Evolutionary conservation across 1,284 basidiomycete species (phyloP).

Genomic region (Cutaneotrichosporon sp.): DNA sequence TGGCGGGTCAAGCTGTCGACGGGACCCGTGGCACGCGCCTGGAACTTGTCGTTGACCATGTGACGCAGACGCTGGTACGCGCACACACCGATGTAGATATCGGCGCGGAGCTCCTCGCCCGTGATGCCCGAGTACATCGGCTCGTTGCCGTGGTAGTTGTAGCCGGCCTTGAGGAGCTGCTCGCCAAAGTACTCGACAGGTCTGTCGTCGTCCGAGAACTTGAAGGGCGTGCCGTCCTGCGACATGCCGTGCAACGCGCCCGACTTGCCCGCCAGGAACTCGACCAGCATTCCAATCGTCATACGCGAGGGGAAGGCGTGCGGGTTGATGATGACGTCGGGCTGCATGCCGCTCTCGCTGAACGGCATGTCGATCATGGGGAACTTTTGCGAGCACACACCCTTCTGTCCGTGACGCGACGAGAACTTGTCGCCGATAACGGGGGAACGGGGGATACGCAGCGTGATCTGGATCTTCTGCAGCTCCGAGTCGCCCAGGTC

Average conservation of each 20-base stretch:
- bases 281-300: slow-evolving; percentile 99
- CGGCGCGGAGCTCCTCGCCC: slow-evolving; percentile 95
- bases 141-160: slow-evolving; percentile 99
- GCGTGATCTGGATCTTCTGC: slow-evolving; percentile 90
- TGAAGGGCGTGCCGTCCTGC: slow-evolving; percentile 97
- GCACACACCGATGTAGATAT: slow-evolving; percentile 97
- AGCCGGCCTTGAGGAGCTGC: slow-evolving; percentile 89
- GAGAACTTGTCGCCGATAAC: slow-evolving; percentile 99
- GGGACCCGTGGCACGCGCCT: slow-evolving; percentile 96
- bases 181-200: slow-evolving; percentile 97
- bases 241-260: slow-evolving; percentile 98
- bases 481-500: slow-evolving; percentile 85
- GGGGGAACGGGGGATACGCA: slow-evolving; percentile 90
- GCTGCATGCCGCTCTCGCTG: slow-evolving; percentile 97
- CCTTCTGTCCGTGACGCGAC: slow-evolving; percentile 98
- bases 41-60: slow-evolving; percentile 99
- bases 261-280: slow-evolving; percentile 98
- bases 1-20: slow-evolving; percentile 95
- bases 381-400: slow-evolving; percentile 99
- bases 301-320: slow-evolving; percentile 99
- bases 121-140: slow-evolving; percentile 99
- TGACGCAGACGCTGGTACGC: slow-evolving; percentile 98
- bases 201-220: slow-evolving; percentile 95
- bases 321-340: slow-evolving; percentile 99
- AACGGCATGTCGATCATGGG: slow-evolving; percentile 98